These are phyloP conservation scores for Paecilomyces fulvus DNA, from an alignment of 2,329 filamentous ascomycete species.

Conservation along the genomic window DNA sequence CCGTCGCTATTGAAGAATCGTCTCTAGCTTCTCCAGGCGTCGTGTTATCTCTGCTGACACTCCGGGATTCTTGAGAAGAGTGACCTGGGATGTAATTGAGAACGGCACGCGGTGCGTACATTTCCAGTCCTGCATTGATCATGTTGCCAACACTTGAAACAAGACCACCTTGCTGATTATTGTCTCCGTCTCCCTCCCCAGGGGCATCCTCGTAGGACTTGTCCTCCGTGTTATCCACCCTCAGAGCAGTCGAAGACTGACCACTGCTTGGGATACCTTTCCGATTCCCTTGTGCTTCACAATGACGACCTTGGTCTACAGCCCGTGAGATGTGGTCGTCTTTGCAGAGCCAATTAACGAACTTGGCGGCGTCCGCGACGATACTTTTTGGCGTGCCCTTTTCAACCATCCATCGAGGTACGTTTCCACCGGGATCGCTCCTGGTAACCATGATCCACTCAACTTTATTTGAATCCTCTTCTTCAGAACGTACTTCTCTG, in stretches of 20 bases:
- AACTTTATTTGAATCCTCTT: constrained; percentile 55
- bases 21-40: constrained; percentile 8
- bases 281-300: constrained; percentile 1
- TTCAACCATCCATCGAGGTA: constrained; percentile 86
- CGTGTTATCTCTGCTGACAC: not conserved
- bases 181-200: not conserved
- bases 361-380: constrained; percentile 68
- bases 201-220: constrained; percentile 3
- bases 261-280: not conserved
- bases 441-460: constrained; percentile 93
- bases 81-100: constrained; percentile 39
- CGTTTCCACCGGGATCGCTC: constrained; percentile 79
- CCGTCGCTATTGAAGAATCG: constrained; percentile 13
- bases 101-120: constrained; percentile 44
- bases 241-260: not conserved
- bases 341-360: constrained; percentile 65
- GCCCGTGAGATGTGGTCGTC: constrained; percentile 37
- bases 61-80: constrained; percentile 8
- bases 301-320: constrained; percentile 9
- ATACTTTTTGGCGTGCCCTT: constrained; percentile 77
- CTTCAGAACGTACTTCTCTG: constrained; percentile 60
- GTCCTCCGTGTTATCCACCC: not conserved
- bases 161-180: constrained; percentile 12
- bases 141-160: constrained; percentile 28
- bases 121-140: constrained; percentile 39